Percentiles rank a stretch among this genome's conserved stretches.
phyloP scores from a whole-genome alignment of 1,284 basidiomycete genomes.

The Bjerkandera adusta region DNA sequence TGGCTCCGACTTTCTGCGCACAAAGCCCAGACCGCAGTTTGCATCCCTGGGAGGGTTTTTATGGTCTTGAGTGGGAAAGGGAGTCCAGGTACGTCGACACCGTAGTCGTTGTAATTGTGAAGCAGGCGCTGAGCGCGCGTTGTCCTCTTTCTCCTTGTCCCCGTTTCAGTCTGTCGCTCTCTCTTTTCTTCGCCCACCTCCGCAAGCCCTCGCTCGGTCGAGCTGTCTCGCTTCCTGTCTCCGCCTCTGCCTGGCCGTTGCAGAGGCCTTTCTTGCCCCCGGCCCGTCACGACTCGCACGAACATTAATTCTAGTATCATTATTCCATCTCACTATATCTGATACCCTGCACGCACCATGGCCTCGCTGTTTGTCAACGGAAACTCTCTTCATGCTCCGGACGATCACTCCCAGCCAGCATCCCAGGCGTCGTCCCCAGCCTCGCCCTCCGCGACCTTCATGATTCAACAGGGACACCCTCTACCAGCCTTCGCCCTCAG shows the following conservation, averaged over 20 bases:
- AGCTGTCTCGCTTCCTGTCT: slow-evolving; percentile 4
- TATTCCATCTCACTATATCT: slow-evolving; percentile 4
- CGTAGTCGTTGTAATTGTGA: too few relatives aligned
- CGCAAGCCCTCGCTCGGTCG: slow-evolving; percentile 11
- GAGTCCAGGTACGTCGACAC: too few relatives aligned
- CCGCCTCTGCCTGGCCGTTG: slow-evolving; percentile 15
- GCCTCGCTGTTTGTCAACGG: slow-evolving; percentile 41
- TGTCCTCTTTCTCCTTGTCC: too few relatives aligned
- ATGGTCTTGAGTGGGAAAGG: too few relatives aligned
- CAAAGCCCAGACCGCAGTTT: too few relatives aligned
- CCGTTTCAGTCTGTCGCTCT: slow-evolving; percentile 6
- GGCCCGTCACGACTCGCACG: slow-evolving; percentile 2
- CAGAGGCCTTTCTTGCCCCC: slow-evolving; percentile 13
- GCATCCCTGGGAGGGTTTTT: too few relatives aligned
- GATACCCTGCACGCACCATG: slow-evolving; percentile 23
- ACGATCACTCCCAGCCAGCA: slow-evolving; percentile 36
- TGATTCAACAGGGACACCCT: slow-evolving; percentile 30
- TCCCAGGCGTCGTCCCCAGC: slow-evolving; percentile 52
- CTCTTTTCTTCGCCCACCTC: slow-evolving; percentile 9
- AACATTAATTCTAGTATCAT: slow-evolving; percentile 4
- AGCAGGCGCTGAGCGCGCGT: too few relatives aligned
- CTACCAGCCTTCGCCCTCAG: slow-evolving; percentile 25
- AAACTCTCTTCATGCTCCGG: slow-evolving; percentile 35
- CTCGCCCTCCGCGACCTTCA: slow-evolving; percentile 44
- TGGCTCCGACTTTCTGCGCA: too few relatives aligned